phyloP scores from a whole-genome alignment of 192 early-diverging fungal genomes.

The Linnemannia zychae region DNA sequence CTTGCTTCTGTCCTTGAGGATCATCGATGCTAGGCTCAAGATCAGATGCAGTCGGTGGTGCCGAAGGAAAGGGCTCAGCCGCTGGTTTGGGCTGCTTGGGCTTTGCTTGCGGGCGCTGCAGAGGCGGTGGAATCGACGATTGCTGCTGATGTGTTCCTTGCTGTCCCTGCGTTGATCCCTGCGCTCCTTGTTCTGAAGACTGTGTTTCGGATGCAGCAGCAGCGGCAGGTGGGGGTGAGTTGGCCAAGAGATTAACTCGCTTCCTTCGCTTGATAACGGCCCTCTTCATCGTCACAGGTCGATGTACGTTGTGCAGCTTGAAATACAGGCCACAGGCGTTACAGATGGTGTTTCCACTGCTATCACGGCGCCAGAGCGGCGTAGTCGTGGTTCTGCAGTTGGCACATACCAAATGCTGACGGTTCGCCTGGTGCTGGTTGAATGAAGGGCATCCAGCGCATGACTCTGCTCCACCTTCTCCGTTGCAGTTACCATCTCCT shows the following conservation, averaged over 20 bases:
- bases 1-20: constrained; percentile 12
- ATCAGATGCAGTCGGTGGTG: constrained; percentile 13
- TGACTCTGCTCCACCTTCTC: constrained; percentile 76
- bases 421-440: constrained; percentile 75
- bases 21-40: constrained; percentile 12
- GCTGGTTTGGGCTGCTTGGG: not conserved
- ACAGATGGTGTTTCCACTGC: constrained; percentile 80
- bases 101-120: not conserved
- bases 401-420: constrained; percentile 70
- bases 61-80: not conserved
- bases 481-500: constrained; percentile 83
- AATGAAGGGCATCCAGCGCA: constrained; percentile 84
- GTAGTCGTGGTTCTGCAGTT: constrained; percentile 86
- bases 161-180: constrained; percentile 6
- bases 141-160: constrained; percentile 6
- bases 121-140: not conserved
- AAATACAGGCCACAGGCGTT: constrained; percentile 90
- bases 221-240: constrained; percentile 45
- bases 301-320: constrained; percentile 84
- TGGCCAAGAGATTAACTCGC: constrained; percentile 63
- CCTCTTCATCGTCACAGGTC: constrained; percentile 86
- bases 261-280: constrained; percentile 82
- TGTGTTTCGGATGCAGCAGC: constrained; percentile 11
- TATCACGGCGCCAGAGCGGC: constrained; percentile 85
- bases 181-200: not conserved